These are phyloP conservation scores for Catharanthus roseus DNA, from an alignment of 257 asterid species.

Conservation along the genomic window DNA sequence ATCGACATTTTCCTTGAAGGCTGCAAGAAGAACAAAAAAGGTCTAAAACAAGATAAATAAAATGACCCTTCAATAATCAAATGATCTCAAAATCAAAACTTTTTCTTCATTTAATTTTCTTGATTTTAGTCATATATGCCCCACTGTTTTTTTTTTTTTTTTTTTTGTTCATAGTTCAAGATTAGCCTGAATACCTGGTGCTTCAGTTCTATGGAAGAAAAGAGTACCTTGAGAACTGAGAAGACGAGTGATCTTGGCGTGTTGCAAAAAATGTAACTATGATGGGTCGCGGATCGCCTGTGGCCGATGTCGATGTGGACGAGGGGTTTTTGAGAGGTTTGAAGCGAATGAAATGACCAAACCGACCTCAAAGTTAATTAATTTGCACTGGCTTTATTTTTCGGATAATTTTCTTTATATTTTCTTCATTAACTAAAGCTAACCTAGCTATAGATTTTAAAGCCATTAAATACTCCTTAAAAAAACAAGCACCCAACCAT, in stretches of 20 bases:
- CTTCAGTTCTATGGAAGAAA: not conserved
- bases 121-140: not conserved
- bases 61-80: not conserved
- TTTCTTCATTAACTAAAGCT: too few species aligned
- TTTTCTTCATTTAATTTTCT: not conserved
- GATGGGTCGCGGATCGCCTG: not conserved
- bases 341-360: conserved; percentile 8
- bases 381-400: too few species aligned
- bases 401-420: too few species aligned
- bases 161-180: not conserved
- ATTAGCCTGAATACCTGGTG: not conserved
- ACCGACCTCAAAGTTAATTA: not conserved
- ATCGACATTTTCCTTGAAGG: conserved; percentile 10
- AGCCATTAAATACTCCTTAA: too few species aligned
- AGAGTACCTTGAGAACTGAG: not conserved
- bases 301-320: not conserved
- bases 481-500: too few species aligned
- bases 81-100: not conserved
- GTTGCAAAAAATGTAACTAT: not conserved
- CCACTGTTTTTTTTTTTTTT: not conserved
- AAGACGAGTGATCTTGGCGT: not conserved
- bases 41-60: not conserved
- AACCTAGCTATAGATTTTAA: too few species aligned
- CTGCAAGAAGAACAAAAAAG: conserved; percentile 1
- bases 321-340: not conserved